Percentiles rank a stretch among this genome's conserved stretches.
These are phyloP conservation scores for Alternaria sp. DNA, from an alignment of 2,329 filamentous ascomycete species.

Conservation along the genomic window DNA sequence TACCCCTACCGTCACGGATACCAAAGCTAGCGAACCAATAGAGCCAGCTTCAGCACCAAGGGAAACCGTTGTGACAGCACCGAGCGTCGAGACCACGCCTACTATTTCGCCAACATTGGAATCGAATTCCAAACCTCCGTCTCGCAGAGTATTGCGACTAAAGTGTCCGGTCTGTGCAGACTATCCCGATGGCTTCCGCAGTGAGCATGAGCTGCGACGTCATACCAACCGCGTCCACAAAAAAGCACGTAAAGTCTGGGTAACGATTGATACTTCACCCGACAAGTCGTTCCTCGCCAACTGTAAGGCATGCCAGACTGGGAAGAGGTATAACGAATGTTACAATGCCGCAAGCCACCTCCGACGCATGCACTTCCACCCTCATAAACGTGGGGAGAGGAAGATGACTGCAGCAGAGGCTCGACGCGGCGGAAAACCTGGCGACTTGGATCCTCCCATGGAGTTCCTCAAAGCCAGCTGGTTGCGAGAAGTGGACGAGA, in stretches of 20 bases:
- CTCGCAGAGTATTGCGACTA: conserved; percentile 46
- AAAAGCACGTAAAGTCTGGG: conserved; percentile 67
- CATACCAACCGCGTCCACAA: conserved; percentile 72
- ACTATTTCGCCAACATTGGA: conserved; percentile 47
- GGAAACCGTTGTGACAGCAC: conserved; percentile 44
- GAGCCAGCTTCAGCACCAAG: conserved; percentile 37
- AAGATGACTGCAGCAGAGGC: conserved; percentile 66
- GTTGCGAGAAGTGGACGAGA: conserved; percentile 65
- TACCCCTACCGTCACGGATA: conserved; percentile 33
- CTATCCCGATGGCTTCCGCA: conserved; percentile 80
- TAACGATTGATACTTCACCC: conserved; percentile 68
- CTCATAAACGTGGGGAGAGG: conserved; percentile 63
- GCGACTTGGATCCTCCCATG: conserved; percentile 64
- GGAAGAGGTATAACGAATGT: conserved; percentile 86
- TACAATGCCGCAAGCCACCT: conserved; percentile 95
- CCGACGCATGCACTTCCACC: conserved; percentile 86
- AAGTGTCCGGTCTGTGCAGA: conserved; percentile 73
- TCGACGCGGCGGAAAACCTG: conserved; percentile 67
- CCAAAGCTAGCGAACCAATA: conserved; percentile 35
- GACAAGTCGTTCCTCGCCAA: conserved; percentile 73
- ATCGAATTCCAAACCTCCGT: conserved; percentile 39
- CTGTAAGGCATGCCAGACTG: conserved; percentile 81
- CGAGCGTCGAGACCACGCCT: conserved; percentile 37
- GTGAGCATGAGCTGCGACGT: conserved; percentile 74
- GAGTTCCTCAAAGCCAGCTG: conserved; percentile 66